These are phyloP conservation scores for Medicago lupulina DNA, from an alignment of 306 rosid genomes.

Conservation along the genomic window DNA sequence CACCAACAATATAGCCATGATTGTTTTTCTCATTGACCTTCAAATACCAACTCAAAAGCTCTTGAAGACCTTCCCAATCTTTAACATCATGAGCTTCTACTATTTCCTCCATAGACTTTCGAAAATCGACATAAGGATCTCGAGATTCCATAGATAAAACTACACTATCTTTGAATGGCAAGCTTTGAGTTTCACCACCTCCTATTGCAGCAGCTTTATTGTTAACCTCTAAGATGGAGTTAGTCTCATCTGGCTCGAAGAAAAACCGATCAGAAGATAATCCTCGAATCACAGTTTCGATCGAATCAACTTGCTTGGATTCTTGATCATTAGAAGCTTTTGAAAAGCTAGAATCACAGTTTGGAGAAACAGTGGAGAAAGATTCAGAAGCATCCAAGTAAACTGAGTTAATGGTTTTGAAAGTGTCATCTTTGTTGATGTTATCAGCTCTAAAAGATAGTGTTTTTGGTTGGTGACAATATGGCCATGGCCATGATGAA, in stretches of 20 bases:
- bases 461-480: constrained; percentile 82
- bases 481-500: constrained; percentile 61
- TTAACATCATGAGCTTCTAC: constrained; percentile 75
- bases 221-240: constrained; percentile 61
- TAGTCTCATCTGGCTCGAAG: constrained; percentile 67
- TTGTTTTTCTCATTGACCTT: constrained; percentile 63
- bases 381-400: constrained; percentile 54
- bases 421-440: constrained; percentile 37
- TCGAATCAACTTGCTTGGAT: constrained; percentile 41
- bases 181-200: not conserved
- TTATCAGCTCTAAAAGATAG: constrained; percentile 64
- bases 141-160: constrained; percentile 70
- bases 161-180: constrained; percentile 72
- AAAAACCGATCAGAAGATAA: constrained; percentile 74
- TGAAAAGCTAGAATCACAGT: constrained; percentile 50
- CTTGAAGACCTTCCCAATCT: constrained; percentile 74
- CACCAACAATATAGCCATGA: constrained; percentile 72
- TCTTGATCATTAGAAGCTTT: constrained; percentile 38
- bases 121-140: constrained; percentile 76
- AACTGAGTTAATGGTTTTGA: constrained; percentile 67
- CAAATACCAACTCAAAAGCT: constrained; percentile 81
- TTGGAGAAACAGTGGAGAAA: constrained; percentile 44
- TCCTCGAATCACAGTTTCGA: constrained; percentile 64
- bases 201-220: not conserved
- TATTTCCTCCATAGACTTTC: constrained; percentile 91